A percentile compares a stretch with the other conserved stretches of the same genome.
phyloP scores from a whole-genome alignment of 2,329 filamentous ascomycete genomes.

The Macrophomina phaseolina region DNA sequence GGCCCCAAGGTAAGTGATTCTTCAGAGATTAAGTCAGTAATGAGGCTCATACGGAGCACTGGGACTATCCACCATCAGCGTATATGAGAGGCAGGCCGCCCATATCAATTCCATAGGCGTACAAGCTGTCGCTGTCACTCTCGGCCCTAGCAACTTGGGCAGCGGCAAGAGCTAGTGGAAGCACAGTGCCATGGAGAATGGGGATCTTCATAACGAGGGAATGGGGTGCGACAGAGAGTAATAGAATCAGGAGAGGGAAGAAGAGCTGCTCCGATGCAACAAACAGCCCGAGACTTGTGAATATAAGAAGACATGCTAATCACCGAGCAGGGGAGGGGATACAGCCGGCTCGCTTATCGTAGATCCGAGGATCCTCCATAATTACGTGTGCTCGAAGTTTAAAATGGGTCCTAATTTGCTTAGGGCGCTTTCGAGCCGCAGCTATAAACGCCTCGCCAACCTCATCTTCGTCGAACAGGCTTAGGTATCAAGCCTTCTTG shows the following conservation, averaged over 20 bases:
- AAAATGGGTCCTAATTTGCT: constrained; percentile 13
- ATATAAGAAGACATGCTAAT: neutral
- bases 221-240: neutral
- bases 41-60: neutral
- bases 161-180: neutral
- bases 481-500: neutral
- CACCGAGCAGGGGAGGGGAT: neutral
- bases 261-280: neutral
- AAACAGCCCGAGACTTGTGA: neutral
- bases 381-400: constrained; percentile 5
- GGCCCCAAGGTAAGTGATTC: constrained; percentile 8
- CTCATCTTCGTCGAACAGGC: neutral
- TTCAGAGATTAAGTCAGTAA: neutral
- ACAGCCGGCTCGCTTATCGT: neutral
- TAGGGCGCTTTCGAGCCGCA: neutral
- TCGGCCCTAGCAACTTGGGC: neutral
- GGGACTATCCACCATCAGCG: constrained; percentile 1
- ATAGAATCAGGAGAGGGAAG: neutral
- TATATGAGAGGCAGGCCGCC: constrained; percentile 14
- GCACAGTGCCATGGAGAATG: neutral
- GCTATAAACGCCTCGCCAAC: constrained; percentile 8
- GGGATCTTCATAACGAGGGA: neutral
- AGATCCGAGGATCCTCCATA: constrained; percentile 10
- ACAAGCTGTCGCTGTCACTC: constrained; percentile 2
- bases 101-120: constrained; percentile 9